These are phyloP conservation scores for Hypoxylon sp. DNA, from an alignment of 2,329 filamentous ascomycete genomes.

Conservation along the genomic window DNA sequence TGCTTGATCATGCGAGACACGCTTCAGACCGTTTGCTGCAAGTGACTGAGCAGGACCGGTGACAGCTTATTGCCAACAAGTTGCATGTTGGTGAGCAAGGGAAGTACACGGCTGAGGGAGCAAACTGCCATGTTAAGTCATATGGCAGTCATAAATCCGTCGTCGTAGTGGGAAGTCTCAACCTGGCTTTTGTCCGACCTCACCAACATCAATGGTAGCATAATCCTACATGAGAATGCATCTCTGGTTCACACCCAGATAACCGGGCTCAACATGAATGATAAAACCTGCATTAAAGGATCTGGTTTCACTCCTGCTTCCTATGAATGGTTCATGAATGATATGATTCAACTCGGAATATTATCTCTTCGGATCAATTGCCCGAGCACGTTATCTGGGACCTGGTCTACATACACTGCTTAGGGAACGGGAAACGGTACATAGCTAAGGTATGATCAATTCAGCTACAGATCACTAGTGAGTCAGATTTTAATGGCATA, in stretches of 20 bases:
- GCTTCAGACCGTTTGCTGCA: constrained; percentile 12
- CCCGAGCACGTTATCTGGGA: constrained; percentile 3
- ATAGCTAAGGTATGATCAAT: neutral
- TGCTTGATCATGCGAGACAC: constrained; percentile 21
- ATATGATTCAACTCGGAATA: constrained; percentile 31
- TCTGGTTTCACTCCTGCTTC: constrained; percentile 37
- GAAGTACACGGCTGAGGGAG: constrained; percentile 9
- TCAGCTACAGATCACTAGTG: constrained; percentile 3
- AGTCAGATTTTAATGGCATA: constrained; percentile 7
- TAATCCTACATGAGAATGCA: constrained; percentile 18
- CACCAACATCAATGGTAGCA: constrained; percentile 6
- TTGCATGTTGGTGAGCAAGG: neutral
- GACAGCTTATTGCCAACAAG: constrained; percentile 15
- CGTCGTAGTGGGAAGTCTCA: neutral
- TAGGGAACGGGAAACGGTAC: constrained; percentile 2
- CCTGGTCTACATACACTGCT: constrained; percentile 23
- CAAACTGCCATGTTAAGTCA: constrained; percentile 27
- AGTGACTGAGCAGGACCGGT: constrained; percentile 7
- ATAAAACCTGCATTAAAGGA: constrained; percentile 35
- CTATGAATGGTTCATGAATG: constrained; percentile 29
- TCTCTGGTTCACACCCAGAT: constrained; percentile 27
- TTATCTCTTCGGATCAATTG: constrained; percentile 27
- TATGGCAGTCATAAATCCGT: constrained; percentile 21
- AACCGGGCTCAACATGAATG: constrained; percentile 27
- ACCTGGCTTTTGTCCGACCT: constrained; percentile 19